Evolutionary conservation across 2,329 filamentous ascomycete genomes (phyloP).

Genomic region (Trichocomaceae sp.): DNA sequence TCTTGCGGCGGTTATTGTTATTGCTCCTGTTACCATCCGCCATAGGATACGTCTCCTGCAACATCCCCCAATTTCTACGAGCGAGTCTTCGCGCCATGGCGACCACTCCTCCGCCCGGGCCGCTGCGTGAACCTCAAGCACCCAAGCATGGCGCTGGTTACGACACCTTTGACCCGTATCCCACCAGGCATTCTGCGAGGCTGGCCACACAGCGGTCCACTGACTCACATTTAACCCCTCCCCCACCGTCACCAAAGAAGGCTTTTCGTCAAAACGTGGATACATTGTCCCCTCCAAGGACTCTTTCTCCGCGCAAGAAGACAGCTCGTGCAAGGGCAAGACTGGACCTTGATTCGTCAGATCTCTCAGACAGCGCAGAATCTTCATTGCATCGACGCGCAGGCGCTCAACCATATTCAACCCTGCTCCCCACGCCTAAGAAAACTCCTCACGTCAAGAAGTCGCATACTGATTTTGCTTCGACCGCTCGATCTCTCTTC

Average conservation of each 20-base stretch:
- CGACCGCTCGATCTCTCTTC: slow-evolving; percentile 50
- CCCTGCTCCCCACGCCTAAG: slow-evolving; percentile 53
- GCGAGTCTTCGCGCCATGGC: too few species aligned
- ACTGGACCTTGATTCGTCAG: slow-evolving; percentile 16
- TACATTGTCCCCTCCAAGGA: slow-evolving; percentile 26
- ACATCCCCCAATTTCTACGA: not conserved
- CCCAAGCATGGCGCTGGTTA: slow-evolving; percentile 42
- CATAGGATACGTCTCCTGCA: too few species aligned
- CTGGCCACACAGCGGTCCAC: slow-evolving; percentile 29
- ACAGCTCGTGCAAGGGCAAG: slow-evolving; percentile 14
- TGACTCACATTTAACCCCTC: slow-evolving; percentile 25
- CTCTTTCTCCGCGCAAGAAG: slow-evolving; percentile 26
- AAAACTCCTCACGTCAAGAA: slow-evolving; percentile 56
- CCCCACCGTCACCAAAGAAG: slow-evolving; percentile 22
- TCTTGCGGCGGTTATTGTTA: not conserved
- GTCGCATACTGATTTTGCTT: slow-evolving; percentile 34
- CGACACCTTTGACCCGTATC: slow-evolving; percentile 36
- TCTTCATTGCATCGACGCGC: slow-evolving; percentile 23
- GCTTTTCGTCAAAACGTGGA: slow-evolving; percentile 17
- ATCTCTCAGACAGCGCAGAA: slow-evolving; percentile 21
- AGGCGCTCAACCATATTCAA: slow-evolving; percentile 22
- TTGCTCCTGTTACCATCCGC: too few species aligned
- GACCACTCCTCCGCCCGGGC: slow-evolving; percentile 43
- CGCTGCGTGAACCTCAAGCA: slow-evolving; percentile 37
- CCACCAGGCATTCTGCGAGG: slow-evolving; percentile 36